Percentiles rank a stretch among this genome's conserved stretches.
These are phyloP conservation scores for Lachnellula subtilissima DNA, from an alignment of 2,329 filamentous ascomycete species.

Conservation along the genomic window DNA sequence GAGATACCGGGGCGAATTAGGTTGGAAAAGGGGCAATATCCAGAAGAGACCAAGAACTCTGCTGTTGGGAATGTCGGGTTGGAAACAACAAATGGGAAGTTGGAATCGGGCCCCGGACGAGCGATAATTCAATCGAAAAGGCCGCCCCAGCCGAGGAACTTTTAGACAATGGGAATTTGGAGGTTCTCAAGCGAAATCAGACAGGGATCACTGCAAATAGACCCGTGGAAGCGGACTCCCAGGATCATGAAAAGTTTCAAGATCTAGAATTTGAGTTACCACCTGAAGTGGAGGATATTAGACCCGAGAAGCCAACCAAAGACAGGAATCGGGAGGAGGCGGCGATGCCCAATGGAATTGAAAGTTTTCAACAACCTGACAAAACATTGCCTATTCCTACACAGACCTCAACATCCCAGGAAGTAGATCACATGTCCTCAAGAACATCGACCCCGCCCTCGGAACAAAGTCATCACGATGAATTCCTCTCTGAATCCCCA, in stretches of 20 bases:
- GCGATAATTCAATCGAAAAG: neutral
- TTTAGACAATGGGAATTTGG: neutral
- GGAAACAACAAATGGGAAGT: neutral
- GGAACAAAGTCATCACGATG: constrained; percentile 27
- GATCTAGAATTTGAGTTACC: neutral
- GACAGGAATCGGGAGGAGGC: neutral
- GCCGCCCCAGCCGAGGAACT: neutral
- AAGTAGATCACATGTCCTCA: constrained; percentile 18
- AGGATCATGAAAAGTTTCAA: neutral
- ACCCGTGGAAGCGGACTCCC: neutral
- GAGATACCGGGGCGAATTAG: neutral
- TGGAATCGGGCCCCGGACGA: neutral
- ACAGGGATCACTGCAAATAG: neutral
- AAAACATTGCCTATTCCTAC: neutral
- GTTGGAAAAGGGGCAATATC: too few relatives aligned
- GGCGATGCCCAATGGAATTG: neutral
- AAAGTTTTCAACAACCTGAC: neutral
- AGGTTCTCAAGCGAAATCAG: neutral
- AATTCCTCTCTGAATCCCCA: constrained; percentile 25
- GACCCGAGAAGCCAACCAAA: neutral
- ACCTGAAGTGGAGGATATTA: neutral
- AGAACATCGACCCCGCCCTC: constrained; percentile 29
- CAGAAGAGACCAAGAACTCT: neutral
- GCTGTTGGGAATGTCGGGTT: neutral
- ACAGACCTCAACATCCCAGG: neutral